These are phyloP conservation scores for Moricandia arvensis DNA, from an alignment of 345 rosid species.

Conservation along the genomic window DNA sequence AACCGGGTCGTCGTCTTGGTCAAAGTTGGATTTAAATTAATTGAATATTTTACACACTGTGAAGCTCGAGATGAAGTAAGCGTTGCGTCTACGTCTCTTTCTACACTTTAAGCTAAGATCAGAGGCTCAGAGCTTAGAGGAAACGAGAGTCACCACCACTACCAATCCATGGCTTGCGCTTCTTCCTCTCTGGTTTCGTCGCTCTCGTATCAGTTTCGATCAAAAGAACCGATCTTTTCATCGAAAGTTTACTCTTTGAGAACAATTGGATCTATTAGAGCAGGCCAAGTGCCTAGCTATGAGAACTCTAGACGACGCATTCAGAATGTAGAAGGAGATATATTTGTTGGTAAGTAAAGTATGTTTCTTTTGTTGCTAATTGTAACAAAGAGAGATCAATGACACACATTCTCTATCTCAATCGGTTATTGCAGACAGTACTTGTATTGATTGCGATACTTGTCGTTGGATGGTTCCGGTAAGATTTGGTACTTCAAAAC, in stretches of 20 bases:
- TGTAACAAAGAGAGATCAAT: constrained; percentile 2
- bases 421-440: constrained; percentile 42
- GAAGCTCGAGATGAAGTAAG: constrained; percentile 2
- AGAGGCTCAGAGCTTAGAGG: background rate
- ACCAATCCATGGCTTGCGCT: constrained; percentile 22
- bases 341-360: constrained; percentile 50
- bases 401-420: background rate
- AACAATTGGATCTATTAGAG: constrained; percentile 28
- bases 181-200: background rate
- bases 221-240: constrained; percentile 2
- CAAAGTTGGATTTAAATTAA: constrained; percentile 2
- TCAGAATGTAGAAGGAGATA: constrained; percentile 56
- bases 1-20: constrained; percentile 9
- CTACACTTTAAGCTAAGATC: constrained; percentile 5
- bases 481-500: background rate
- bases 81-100: constrained; percentile 20
- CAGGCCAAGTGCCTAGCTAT: constrained; percentile 31
- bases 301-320: constrained; percentile 34
- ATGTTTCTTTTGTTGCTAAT: background rate
- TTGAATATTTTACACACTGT: background rate
- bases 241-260: constrained; percentile 2
- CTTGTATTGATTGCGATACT: constrained; percentile 70
- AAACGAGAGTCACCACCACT: background rate
- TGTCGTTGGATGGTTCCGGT: constrained; percentile 87
- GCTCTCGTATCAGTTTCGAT: background rate